Base-by-base conservation (phyloP, 1,284 basidiomycete genomes). In the Boletus holoroseus region DNA sequence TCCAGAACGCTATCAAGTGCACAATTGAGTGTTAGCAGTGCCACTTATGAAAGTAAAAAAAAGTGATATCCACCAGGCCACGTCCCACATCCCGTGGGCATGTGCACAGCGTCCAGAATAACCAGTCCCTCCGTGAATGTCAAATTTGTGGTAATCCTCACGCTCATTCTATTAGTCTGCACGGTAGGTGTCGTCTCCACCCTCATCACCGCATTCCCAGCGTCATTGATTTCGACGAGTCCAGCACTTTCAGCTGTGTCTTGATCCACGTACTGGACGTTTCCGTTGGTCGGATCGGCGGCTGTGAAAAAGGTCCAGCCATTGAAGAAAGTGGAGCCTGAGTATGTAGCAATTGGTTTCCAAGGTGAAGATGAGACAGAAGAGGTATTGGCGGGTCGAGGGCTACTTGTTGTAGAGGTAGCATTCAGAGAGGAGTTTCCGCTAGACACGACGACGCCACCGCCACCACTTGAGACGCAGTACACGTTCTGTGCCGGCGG, bases 41-140 rank as follows among this genome's bases (percentile, higher is more conserved):
- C 66, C 68, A 60, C 73, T 69, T 68, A 37, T 43, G 30, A 39
- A 32, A 26, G 37, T 1, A 36, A 34, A 28, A 28, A 35, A 30
- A 40, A 26, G 6, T 5, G 31, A 41, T n/a, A 74, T 73, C 68
- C 55, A 81, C 79, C 64, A 50, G 86, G 87, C 86, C 91, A 94
- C 8, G 83, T 85, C 35, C 85, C 91, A 68, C 91, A 94, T 7
- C 92, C 92, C 2, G 83, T 85, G 2, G 91, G 91, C 85, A 94
- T 92, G 68, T 94, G 91, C n/a, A 83, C 75, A 13, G 89, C 78
- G 66, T 94, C 90, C 74, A 93, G 77, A 51, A 93, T 75, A 54
- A 92, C 74, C 36, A 93, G 73, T 15, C 82, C 88, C 39, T 81
- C 78, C 40, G 55, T 61, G 64, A 81, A 89, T 2, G 72, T 70